phyloP scores from a whole-genome alignment of 768 basidiomycete species.

The Mycena albidolilacea region DNA sequence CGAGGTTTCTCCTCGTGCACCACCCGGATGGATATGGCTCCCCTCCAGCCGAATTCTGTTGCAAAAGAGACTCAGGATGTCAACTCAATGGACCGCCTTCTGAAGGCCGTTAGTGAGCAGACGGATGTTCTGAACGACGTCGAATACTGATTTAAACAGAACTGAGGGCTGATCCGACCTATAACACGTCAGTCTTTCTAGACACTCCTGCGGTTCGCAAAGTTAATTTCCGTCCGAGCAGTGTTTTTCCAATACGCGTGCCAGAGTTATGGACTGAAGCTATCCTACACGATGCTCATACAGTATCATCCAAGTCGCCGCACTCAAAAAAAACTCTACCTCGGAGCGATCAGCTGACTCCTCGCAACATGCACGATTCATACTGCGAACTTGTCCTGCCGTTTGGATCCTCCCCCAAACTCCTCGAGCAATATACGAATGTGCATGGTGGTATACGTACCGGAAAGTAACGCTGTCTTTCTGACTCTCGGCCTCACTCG shows the following conservation, averaged over 20 bases:
- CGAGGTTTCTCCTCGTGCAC: constrained; percentile 8
- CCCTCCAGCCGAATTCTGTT: constrained; percentile 42
- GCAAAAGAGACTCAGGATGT: constrained; percentile 73
- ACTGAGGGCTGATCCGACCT: constrained; percentile 66
- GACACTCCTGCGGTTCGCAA: not conserved
- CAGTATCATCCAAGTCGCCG: constrained; percentile 30
- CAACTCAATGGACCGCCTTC: constrained; percentile 67
- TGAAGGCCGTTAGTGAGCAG: constrained; percentile 70
- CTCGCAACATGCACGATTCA: constrained; percentile 78
- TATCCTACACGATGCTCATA: constrained; percentile 54
- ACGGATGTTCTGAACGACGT: not conserved
- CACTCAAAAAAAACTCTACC: constrained; percentile 3
- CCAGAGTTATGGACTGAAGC: constrained; percentile 72
- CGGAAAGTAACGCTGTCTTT: constrained; percentile 63
- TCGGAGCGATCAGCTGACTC: constrained; percentile 50
- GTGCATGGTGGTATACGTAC: constrained; percentile 79
- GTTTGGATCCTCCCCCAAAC: constrained; percentile 69
- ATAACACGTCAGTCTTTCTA: constrained; percentile 59
- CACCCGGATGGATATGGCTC: not conserved
- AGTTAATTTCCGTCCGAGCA: constrained; percentile 41
- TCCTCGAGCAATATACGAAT: constrained; percentile 80
- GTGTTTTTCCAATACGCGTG: constrained; percentile 70
- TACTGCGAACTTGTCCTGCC: constrained; percentile 78
- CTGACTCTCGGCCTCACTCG: not conserved
- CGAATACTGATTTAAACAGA: constrained; percentile 50